These are phyloP conservation scores for Gleditsia sinensis DNA, from an alignment of 306 rosid species.

Conservation along the genomic window DNA sequence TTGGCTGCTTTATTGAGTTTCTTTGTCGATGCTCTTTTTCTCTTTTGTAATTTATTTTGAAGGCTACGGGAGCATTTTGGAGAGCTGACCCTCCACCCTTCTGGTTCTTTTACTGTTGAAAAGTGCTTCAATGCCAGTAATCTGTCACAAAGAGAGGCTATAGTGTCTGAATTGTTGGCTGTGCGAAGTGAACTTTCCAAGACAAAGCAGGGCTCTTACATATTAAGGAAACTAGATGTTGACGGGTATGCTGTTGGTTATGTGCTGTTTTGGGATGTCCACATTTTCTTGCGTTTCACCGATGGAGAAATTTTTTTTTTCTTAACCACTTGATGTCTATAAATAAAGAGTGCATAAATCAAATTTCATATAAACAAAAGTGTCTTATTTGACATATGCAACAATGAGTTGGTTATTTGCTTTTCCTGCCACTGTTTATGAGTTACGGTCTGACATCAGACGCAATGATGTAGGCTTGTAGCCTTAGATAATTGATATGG, in stretches of 20 bases:
- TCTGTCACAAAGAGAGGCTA: constrained; percentile 72
- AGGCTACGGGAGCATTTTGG: constrained; percentile 83
- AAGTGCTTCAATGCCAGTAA: constrained; percentile 75
- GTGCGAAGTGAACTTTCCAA: constrained; percentile 74
- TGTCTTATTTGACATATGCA: not conserved
- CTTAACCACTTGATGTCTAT: not conserved
- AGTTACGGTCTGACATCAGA: not conserved
- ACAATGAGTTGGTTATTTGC: not conserved
- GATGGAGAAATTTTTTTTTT: not conserved
- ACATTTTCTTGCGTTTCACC: constrained; percentile 18
- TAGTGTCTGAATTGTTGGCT: constrained; percentile 74
- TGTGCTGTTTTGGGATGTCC: constrained; percentile 31
- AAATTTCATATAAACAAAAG: not conserved
- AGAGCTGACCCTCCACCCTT: constrained; percentile 68
- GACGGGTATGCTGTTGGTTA: constrained; percentile 61
- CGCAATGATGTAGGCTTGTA: constrained; percentile 10
- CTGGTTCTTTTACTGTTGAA: constrained; percentile 80
- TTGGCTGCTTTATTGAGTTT: constrained; percentile 8
- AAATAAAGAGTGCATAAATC: constrained; percentile 1
- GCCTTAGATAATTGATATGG: constrained; percentile 22
- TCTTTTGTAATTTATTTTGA: constrained; percentile 41
- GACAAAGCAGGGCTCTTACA: constrained; percentile 86
- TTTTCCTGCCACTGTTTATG: constrained; percentile 4
- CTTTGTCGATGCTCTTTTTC: not conserved
- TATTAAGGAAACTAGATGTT: constrained; percentile 78